Evolutionary conservation across 768 basidiomycete species (phyloP), one percentile per base, ranked within the genome.

Genomic region (Boletus bicolor): DNA sequence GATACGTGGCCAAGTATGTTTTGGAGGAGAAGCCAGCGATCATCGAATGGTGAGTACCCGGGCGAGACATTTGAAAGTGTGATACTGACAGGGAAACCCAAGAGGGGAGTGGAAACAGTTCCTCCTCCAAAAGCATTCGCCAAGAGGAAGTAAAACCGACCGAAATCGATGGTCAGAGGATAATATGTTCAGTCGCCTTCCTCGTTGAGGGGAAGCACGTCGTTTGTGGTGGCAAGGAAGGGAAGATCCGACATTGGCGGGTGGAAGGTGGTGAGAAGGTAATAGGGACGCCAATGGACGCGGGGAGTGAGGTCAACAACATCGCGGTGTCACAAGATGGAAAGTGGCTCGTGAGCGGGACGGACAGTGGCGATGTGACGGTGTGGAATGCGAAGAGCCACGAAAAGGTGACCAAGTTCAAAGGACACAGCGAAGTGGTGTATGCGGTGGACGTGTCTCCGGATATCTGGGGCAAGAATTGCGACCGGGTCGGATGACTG

Each of bases 171-270:
- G 28, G 17, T 30, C 21, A 3, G 21, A 24, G 7, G 8, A 7
- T 0, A 12, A 28, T 45, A 30, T 30, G 8, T 12, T 35, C 44
- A 0, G 26, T 48, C 21, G 44, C 35, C 1, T 53, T 38, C 36
- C 44, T 53, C 7, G n/a, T 2, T 14, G 36, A 53, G 7, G 43
- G 35, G n/a, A 30, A 30, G 11, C 39, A 47, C 15, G 0, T 58
- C 17, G 38, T 57, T 8, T 26, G 57, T 4, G 49, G 37, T 5
- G 49, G 26, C 0, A 7, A 2, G 3, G 19, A 39, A 21, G 11
- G 35, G 15, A 44, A 28, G 34, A 37, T 59, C 41, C 58, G 51
- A 48, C 5, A 39, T 10, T 58, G 54, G 44, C 17, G 21, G 3
- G n/a, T 34, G 11, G 21, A 26, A 2, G 42, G 44, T 10, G 42